Evolutionary conservation across 2,329 filamentous ascomycete genomes (phyloP).

Genomic region (Diaporthe sp.): DNA sequence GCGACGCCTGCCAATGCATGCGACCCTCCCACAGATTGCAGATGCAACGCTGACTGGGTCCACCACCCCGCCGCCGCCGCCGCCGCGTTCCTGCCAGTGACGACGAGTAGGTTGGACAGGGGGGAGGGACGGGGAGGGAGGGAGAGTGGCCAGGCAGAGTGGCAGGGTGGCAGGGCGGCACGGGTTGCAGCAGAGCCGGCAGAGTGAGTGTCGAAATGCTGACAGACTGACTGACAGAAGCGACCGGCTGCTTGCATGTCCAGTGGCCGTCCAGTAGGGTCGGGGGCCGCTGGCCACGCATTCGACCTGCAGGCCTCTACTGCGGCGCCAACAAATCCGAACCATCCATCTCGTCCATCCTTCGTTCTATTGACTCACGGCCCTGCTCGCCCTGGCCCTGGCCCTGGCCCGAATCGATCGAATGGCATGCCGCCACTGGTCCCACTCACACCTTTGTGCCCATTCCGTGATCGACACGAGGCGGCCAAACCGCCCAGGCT

Average conservation of each 20-base stretch:
- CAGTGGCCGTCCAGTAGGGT: slow-evolving; percentile 16
- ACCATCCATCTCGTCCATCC: slow-evolving; percentile 24
- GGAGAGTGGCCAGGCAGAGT: not conserved
- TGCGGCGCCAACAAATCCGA: slow-evolving; percentile 35
- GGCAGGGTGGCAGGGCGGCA: not conserved
- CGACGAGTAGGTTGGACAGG: slow-evolving; percentile 3
- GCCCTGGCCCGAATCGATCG: slow-evolving; percentile 14
- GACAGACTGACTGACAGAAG: slow-evolving; percentile 15
- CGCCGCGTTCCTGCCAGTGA: slow-evolving; percentile 17
- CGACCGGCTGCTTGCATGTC: not conserved
- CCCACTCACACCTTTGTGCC: slow-evolving; percentile 31
- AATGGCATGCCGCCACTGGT: slow-evolving; percentile 29
- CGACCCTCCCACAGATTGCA: slow-evolving; percentile 32
- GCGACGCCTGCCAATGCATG: slow-evolving; percentile 28
- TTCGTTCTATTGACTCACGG: slow-evolving; percentile 34
- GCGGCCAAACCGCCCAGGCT: slow-evolving; percentile 31
- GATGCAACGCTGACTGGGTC: slow-evolving; percentile 29
- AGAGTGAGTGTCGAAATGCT: slow-evolving; percentile 9
- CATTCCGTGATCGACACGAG: slow-evolving; percentile 34
- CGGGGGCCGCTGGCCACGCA: slow-evolving; percentile 27
- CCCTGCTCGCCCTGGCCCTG: slow-evolving; percentile 17
- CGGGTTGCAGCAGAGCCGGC: not conserved
- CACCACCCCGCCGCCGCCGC: slow-evolving; percentile 13
- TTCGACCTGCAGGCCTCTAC: slow-evolving; percentile 34
- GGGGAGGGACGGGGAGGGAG: not conserved